Percentiles rank a stretch among this genome's conserved stretches.
Conservation (phyloP, 2,329 filamentous ascomycete species). For the Ascochyta koolunga region DNA sequence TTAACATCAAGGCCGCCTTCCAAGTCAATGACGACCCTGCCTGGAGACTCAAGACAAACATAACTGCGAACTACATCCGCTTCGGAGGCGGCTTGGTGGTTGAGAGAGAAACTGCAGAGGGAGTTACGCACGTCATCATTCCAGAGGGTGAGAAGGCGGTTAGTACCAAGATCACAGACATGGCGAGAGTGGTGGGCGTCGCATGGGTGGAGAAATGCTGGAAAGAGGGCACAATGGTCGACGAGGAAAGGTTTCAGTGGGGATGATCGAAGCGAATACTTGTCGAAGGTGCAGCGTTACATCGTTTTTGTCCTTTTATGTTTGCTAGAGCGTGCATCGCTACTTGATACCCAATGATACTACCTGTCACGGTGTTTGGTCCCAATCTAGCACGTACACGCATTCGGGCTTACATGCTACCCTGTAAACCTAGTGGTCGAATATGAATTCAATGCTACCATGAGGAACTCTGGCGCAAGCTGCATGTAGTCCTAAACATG, state of each 20-base stretch:
- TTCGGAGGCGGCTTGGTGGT: slow-evolving; percentile 72
- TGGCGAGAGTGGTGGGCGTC: slow-evolving; percentile 72
- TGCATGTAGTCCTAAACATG: background rate
- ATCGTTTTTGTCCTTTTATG: background rate
- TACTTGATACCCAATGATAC: background rate
- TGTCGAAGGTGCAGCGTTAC: background rate
- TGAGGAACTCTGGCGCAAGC: too few species aligned
- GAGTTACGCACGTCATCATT: slow-evolving; percentile 76
- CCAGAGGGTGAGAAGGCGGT: slow-evolving; percentile 53
- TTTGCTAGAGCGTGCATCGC: too few species aligned
- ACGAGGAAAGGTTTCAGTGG: slow-evolving; percentile 63
- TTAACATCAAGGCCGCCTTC: slow-evolving; percentile 32
- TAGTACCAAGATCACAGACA: slow-evolving; percentile 40
- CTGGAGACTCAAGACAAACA: slow-evolving; percentile 41
- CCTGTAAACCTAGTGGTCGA: too few species aligned
- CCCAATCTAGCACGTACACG: too few species aligned
- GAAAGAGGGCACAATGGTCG: slow-evolving; percentile 76
- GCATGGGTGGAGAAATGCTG: slow-evolving; percentile 83
- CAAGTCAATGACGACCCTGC: slow-evolving; percentile 10
- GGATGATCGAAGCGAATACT: slow-evolving; percentile 23
- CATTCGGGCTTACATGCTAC: too few species aligned
- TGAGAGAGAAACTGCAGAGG: slow-evolving; percentile 57
- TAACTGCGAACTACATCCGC: slow-evolving; percentile 63
- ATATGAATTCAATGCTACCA: too few species aligned
- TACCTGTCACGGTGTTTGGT: too few species aligned